phyloP scores from a whole-genome alignment of 768 basidiomycete species.

The Jaapia argillacea region DNA sequence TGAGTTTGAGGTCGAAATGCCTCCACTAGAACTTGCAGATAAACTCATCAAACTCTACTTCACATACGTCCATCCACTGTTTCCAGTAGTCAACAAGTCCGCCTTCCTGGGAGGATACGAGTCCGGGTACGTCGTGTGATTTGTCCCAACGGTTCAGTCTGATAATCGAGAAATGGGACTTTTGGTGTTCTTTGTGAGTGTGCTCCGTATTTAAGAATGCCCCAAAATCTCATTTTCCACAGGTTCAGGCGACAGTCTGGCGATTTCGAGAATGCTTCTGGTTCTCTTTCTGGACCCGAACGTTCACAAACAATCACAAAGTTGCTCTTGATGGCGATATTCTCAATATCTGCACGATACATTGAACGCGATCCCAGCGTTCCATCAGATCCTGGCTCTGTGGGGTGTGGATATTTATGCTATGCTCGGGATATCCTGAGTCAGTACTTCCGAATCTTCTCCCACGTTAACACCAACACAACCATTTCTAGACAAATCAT shows the following conservation, averaged over 20 bases:
- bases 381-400: too few relatives aligned
- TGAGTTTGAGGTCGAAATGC: conserved; percentile 39
- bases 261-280: too few relatives aligned
- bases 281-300: conserved; percentile 23
- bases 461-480: too few relatives aligned
- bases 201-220: not conserved
- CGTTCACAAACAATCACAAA: conserved; percentile 56
- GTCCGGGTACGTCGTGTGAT: conserved; percentile 28
- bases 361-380: conserved; percentile 37
- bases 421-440: conserved; percentile 57
- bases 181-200: conserved; percentile 5
- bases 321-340: conserved; percentile 69
- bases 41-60: conserved; percentile 70
- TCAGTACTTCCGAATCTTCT: conserved; percentile 19
- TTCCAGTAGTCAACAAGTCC: conserved; percentile 70
- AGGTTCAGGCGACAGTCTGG: too few relatives aligned
- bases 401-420: too few relatives aligned
- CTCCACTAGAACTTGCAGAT: conserved; percentile 53
- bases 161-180: not conserved
- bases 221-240: not conserved
- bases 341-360: conserved; percentile 73
- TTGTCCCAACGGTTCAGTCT: not conserved
- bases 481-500: conserved; percentile 45
- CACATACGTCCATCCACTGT: conserved; percentile 73
- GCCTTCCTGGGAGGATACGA: conserved; percentile 60